Conservation (phyloP, 805 yeast genomes). For the Ogataea pilisensis region DNA sequence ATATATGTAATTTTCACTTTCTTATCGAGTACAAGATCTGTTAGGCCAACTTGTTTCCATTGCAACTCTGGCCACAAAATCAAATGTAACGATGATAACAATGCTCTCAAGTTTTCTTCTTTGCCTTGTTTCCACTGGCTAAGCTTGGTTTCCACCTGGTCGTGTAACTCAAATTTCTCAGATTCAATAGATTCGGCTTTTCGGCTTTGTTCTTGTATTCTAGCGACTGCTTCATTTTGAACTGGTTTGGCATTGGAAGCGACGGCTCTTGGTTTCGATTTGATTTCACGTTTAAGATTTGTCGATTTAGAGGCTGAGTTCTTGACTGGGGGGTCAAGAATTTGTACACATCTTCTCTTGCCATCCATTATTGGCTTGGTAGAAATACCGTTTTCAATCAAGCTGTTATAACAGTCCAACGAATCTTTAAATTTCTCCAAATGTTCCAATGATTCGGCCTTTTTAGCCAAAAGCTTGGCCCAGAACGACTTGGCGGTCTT, state of each 20-base stretch:
- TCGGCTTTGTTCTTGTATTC: slow-evolving; percentile 45
- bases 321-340: slow-evolving; percentile 45
- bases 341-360: slow-evolving; percentile 68
- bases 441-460: slow-evolving; percentile 83
- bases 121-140: slow-evolving; percentile 68
- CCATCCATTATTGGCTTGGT: slow-evolving; percentile 70
- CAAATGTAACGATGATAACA: slow-evolving; percentile 63
- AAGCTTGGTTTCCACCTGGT: slow-evolving; percentile 52
- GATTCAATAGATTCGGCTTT: slow-evolving; percentile 46
- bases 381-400: slow-evolving; percentile 66
- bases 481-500: slow-evolving; percentile 66
- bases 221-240: slow-evolving; percentile 43
- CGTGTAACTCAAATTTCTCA: slow-evolving; percentile 60
- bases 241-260: slow-evolving; percentile 15
- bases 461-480: slow-evolving; percentile 61
- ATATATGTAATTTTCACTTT: slow-evolving; percentile 81
- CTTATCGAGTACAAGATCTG: slow-evolving; percentile 82
- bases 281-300: no score
- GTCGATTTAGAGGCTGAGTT: slow-evolving; percentile 9
- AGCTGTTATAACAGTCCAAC: slow-evolving; percentile 50
- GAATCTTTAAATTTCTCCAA: slow-evolving; percentile 68
- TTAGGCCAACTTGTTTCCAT: slow-evolving; percentile 63
- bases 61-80: slow-evolving; percentile 63
- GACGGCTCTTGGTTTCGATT: no score
- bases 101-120: slow-evolving; percentile 74